Conservation (phyloP, 1,284 basidiomycete genomes). For the Sphagnurus paluster region DNA sequence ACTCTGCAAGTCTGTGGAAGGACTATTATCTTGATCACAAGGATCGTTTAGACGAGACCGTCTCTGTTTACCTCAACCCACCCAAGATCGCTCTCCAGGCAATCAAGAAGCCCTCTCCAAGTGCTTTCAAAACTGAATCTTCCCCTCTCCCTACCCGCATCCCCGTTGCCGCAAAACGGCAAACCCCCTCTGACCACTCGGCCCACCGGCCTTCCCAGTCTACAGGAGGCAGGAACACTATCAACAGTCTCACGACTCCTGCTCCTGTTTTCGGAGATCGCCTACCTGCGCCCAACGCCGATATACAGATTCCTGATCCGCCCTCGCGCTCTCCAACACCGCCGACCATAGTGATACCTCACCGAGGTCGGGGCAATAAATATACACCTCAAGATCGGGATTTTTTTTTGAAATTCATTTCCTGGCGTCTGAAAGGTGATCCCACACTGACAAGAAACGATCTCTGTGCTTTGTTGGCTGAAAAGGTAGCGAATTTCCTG, state of each 20-base stretch:
- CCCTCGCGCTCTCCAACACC: constrained; percentile 69
- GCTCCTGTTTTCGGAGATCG: constrained; percentile 41
- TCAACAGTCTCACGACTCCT: constrained; percentile 58
- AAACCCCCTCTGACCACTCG: constrained; percentile 24
- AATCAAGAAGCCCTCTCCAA: constrained; percentile 48
- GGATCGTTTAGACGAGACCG: constrained; percentile 51
- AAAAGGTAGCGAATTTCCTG: constrained; percentile 46
- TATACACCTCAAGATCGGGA: constrained; percentile 65
- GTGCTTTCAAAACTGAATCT: constrained; percentile 33
- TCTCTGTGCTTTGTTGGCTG: constrained; percentile 52
- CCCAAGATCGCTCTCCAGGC: constrained; percentile 30
- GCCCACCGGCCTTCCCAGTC: constrained; percentile 20
- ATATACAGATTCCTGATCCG: constrained; percentile 55
- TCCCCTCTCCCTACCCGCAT: constrained; percentile 28
- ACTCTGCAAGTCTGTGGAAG: constrained; percentile 60
- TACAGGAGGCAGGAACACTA: constrained; percentile 38
- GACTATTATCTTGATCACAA: constrained; percentile 73
- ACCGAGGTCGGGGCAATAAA: constrained; percentile 48
- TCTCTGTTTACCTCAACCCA: constrained; percentile 36
- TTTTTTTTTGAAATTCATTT: constrained; percentile 64
- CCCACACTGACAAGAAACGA: constrained; percentile 50
- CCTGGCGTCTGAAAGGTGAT: constrained; percentile 56
- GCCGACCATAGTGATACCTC: constrained; percentile 47
- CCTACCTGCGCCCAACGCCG: constrained; percentile 54
- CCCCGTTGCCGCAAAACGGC: constrained; percentile 25